phyloP scores from a whole-genome alignment of 1,284 basidiomycete species.

The Entoloma clypeatum region DNA sequence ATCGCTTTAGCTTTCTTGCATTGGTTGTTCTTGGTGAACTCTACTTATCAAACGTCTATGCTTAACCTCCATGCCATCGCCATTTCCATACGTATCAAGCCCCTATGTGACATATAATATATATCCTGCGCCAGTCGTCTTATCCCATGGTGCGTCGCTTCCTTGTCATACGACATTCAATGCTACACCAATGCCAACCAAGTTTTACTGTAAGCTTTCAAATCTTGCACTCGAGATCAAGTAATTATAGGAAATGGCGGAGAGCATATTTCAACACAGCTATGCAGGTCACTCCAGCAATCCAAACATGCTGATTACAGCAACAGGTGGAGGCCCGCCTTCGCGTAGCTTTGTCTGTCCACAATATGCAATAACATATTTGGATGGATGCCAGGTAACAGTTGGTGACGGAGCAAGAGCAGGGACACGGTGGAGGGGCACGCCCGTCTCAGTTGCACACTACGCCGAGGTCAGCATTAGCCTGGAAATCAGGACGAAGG shows the following conservation, averaged over 20 bases:
- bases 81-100: slow-evolving; percentile 1
- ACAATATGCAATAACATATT: slow-evolving; percentile 73
- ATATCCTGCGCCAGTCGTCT: too few relatives aligned
- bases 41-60: slow-evolving; percentile 12
- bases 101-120: neutral
- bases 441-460: slow-evolving; percentile 73
- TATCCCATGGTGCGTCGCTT: too few relatives aligned
- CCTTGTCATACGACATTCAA: too few relatives aligned
- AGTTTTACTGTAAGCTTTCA: too few relatives aligned
- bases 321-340: slow-evolving; percentile 55
- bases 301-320: slow-evolving; percentile 68
- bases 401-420: slow-evolving; percentile 61
- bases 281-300: slow-evolving; percentile 27
- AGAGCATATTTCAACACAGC: neutral
- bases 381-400: slow-evolving; percentile 77
- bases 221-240: neutral
- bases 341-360: slow-evolving; percentile 64
- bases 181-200: too few relatives aligned
- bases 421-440: slow-evolving; percentile 65
- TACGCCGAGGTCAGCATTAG: slow-evolving; percentile 24
- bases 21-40: slow-evolving; percentile 22
- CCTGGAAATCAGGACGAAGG: slow-evolving; percentile 2
- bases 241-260: neutral
- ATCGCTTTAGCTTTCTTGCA: slow-evolving; percentile 12
- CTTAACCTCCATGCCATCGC: slow-evolving; percentile 10